Base-by-base conservation (phyloP, 2,329 filamentous ascomycete species). In the Verticillium zaregamsianum region DNA sequence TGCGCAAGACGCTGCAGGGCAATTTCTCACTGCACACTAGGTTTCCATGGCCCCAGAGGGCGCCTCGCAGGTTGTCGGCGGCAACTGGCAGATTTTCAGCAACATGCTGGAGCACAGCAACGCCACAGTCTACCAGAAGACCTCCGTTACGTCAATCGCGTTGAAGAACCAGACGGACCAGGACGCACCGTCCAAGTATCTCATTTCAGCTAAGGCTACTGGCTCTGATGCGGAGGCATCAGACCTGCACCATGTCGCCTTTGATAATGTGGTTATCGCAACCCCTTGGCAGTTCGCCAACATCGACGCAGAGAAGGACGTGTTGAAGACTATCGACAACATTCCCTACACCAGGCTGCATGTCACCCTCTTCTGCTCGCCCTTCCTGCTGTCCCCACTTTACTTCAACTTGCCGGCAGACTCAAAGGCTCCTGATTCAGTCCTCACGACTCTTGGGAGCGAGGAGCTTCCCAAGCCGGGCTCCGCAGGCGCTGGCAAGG, bases 21-120 rank as follows among this genome's bases (percentile, higher is more conserved):
- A 15, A 5, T 5, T 55, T 9, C n/a, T 55, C 14, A 55, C 28
- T 17, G 25, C 23, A 25, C 2, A 57, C 2, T 35, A 81, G 79
- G 90, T 96, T 2, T 94, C 93, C 54, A 92, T 98, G 87, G 91
- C 93, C 2, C 90, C 93, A 0, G 89, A 94, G 59, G 93, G 92
- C 7, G 92, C 93, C 0, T 86, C 93, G 72, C 81, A 90, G 20
- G 84, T 98, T 1, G 76, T 85, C 15, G 93, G 93, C 7, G 95
- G 95, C 2, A 99, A 98, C 74, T 98, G 93, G 93, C 88, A 86
- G 68, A 97, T 99, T 60, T 99, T 99, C 71, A 83, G 89, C n/a
- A 78, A 82, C 55, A 96, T 97, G 90, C 78, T 94, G 1, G 80
- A 84, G 40, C 77, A 80, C 0, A 89, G 91, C 1, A 77, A 82